A percentile compares a stretch with the other conserved stretches of the same genome.
These are phyloP conservation scores for Candida ponderosae DNA, from an alignment of 805 yeast genomes.

Conservation along the genomic window DNA sequence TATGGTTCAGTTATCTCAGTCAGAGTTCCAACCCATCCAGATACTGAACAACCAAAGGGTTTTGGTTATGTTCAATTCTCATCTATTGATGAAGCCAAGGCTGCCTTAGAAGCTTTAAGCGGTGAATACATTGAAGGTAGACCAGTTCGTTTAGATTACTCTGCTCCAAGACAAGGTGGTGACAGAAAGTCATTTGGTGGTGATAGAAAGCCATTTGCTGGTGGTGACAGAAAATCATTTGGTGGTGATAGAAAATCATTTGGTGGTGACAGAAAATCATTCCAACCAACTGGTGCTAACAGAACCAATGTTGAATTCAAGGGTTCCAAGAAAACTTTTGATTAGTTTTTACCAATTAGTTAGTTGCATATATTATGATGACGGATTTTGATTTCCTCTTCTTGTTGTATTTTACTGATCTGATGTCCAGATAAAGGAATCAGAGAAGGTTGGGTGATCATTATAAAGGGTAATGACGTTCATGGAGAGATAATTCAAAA, in stretches of 20 bases:
- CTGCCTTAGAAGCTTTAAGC: conserved; percentile 78
- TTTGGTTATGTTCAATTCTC: conserved; percentile 95
- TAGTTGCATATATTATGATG: too few species aligned
- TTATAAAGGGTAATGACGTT: too few species aligned
- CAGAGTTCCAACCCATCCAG: conserved; percentile 97
- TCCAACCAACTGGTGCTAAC: conserved; percentile 53
- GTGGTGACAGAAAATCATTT: conserved; percentile 29
- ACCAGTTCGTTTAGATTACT: conserved; percentile 90
- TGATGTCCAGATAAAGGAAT: too few species aligned
- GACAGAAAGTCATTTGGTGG: conserved; percentile 30
- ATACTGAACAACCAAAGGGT: conserved; percentile 98
- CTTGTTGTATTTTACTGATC: too few species aligned
- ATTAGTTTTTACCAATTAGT: conserved; percentile 28
- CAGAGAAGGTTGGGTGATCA: too few species aligned
- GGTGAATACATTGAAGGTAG: conserved; percentile 89
- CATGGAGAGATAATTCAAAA: too few species aligned
- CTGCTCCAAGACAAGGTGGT: conserved; percentile 74
- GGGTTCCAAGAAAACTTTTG: conserved; percentile 81
- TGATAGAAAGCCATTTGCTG: conserved; percentile 33
- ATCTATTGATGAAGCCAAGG: conserved; percentile 81
- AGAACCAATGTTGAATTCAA: conserved; percentile 64
- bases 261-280: conserved; percentile 25
- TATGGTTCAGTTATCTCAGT: conserved; percentile 81
- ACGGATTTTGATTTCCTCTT: too few species aligned
- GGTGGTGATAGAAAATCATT: conserved; percentile 21